Base-by-base conservation (phyloP, 2,329 filamentous ascomycete genomes). In the Aspergillus vadensis region DNA sequence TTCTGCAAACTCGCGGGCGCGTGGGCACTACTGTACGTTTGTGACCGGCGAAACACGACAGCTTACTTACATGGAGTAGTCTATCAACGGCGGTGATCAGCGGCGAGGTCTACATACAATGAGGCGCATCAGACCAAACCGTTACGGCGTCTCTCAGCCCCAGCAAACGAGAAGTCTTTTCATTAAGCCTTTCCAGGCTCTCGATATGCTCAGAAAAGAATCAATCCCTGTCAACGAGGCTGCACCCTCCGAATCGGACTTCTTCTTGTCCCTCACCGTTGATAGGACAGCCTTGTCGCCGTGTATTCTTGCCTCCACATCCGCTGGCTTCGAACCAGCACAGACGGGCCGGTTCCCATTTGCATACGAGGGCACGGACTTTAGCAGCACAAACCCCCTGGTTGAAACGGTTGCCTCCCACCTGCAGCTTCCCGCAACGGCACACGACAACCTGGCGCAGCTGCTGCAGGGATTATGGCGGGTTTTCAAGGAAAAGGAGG, bases 401-500 rank as follows among this genome's bases (percentile, higher is more conserved):
- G 75, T 86, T 36, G 71, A 67, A 8, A 63, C 69, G 3, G 69
- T 79, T 4, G 67, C 77, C 1, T 71, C 79, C 5, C 80, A 88
- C 62, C 72, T 91, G 19, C 78, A 84, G 53, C 79, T 91, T 23
- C 77, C 80, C 7, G 72, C 76, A 8, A 75, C 77, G 41, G 77
- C 81, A 6, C 77, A 77, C 61, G 72, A 76, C 2, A 75, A 80
- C 23, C 72, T 88, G 5, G 75, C 77, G 8, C 70, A 74, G 9
- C 72, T 90, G 3, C 76, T 90, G 43, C 72, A 79, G 10, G 77
- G 76, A 1, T 80, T 93, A 10, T 81, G 84, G 65, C 75, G 77
- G 27, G 81, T 91, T 1, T 90, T 88, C 77, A 82, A 77, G 48
- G 79, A 82, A 49, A 88, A 88, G 63, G 88, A 91, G 77, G 88